These are phyloP conservation scores for Globisporangium mamillatum DNA, from an alignment of 352 stramenopile species.

Conservation along the genomic window DNA sequence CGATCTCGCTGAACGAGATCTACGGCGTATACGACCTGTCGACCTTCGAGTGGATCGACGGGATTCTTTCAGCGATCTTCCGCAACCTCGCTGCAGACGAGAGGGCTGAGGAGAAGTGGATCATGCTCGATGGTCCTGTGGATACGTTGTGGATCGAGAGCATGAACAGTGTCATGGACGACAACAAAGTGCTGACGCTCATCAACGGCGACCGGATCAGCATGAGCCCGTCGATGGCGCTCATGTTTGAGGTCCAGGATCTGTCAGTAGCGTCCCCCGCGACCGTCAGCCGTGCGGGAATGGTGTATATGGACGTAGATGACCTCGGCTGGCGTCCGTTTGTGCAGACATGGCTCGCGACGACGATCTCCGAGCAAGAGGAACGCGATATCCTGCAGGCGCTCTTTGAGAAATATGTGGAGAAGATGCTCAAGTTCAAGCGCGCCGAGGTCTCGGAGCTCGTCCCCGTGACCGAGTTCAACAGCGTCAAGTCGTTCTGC, in stretches of 20 bases:
- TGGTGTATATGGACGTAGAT: slow-evolving; percentile 93
- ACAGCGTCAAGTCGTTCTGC: slow-evolving; percentile 80
- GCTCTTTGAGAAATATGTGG: slow-evolving; percentile 84
- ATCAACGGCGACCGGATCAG: slow-evolving; percentile 87
- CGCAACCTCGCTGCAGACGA: slow-evolving; percentile 73
- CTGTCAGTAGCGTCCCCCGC: slow-evolving; percentile 91
- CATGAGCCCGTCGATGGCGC: slow-evolving; percentile 84
- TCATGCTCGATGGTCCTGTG: slow-evolving; percentile 85
- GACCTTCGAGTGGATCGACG: slow-evolving; percentile 87
- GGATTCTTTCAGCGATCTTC: slow-evolving; percentile 82
- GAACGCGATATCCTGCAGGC: slow-evolving; percentile 63
- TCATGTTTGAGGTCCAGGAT: slow-evolving; percentile 95
- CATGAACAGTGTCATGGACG: slow-evolving; percentile 90
- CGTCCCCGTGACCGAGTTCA: slow-evolving; percentile 79
- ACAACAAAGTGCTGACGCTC: slow-evolving; percentile 86
- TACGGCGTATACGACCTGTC: slow-evolving; percentile 89
- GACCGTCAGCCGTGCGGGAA: slow-evolving; percentile 91
- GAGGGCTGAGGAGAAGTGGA: slow-evolving; percentile 84
- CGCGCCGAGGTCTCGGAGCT: slow-evolving; percentile 61
- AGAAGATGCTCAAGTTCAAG: slow-evolving; percentile 73
- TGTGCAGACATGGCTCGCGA: slow-evolving; percentile 71
- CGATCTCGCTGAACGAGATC: slow-evolving; percentile 87
- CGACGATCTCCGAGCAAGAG: slow-evolving; percentile 55
- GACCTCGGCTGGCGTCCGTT: slow-evolving; percentile 81
- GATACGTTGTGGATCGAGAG: slow-evolving; percentile 90